These are phyloP conservation scores for Fagus sylvatica DNA, from an alignment of 306 rosid species.

Conservation along the genomic window DNA sequence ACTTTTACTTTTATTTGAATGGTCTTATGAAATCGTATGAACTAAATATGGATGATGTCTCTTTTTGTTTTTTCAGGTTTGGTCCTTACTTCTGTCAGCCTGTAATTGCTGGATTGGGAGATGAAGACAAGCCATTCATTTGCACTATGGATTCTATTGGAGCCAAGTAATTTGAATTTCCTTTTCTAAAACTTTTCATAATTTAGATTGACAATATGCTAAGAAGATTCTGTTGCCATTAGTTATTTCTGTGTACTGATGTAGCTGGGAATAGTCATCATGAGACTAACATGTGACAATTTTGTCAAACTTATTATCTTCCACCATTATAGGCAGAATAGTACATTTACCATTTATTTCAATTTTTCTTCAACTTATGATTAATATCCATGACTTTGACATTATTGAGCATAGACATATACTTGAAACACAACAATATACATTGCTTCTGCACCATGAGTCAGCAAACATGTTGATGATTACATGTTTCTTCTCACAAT, in stretches of 20 bases:
- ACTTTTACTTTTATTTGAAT: not conserved
- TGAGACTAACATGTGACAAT: not conserved
- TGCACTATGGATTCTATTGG: slow-evolving; percentile 97
- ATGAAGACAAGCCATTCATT: slow-evolving; percentile 84
- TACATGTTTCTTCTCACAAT: not conserved
- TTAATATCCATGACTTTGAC: not conserved
- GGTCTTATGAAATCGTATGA: not conserved
- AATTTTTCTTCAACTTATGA: not conserved
- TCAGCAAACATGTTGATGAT: not conserved
- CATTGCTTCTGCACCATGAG: no score
- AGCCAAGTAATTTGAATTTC: slow-evolving; percentile 72
- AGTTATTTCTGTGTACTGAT: not conserved
- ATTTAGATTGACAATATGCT: not conserved
- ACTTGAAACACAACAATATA: not conserved
- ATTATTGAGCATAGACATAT: not conserved
- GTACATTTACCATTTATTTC: not conserved
- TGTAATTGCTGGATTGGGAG: slow-evolving; percentile 93
- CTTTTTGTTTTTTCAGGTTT: slow-evolving; percentile 47
- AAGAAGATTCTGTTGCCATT: not conserved
- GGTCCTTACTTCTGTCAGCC: slow-evolving; percentile 98
- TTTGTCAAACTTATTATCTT: not conserved
- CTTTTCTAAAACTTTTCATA: not conserved
- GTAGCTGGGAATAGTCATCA: not conserved
- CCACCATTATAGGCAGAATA: not conserved
- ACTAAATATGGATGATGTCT: not conserved